Evolutionary conservation across 352 stramenopile species (phyloP).

Genomic region (Pythium aquatile): DNA sequence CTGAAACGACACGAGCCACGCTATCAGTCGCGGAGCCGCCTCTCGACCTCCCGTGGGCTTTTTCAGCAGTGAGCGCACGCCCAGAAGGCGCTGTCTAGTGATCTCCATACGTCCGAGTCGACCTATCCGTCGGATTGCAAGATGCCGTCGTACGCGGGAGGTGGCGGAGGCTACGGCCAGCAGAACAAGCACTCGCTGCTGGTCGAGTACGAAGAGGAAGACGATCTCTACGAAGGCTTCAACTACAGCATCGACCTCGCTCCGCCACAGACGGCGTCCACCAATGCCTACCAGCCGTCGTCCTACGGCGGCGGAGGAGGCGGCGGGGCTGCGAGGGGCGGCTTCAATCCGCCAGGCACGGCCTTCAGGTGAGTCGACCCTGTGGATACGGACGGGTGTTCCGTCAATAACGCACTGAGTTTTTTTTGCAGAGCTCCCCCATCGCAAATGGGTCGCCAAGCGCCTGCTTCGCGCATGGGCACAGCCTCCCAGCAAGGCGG

Average conservation of each 20-base stretch:
- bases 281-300: slow-evolving; percentile 50
- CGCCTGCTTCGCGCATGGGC: slow-evolving; percentile 57
- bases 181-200: slow-evolving; percentile 54
- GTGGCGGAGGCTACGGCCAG: slow-evolving; percentile 46
- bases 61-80: background rate
- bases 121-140: background rate
- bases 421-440: slow-evolving; percentile 43
- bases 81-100: background rate
- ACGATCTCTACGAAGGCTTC: slow-evolving; percentile 90
- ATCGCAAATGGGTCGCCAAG: slow-evolving; percentile 74
- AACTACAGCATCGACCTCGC: slow-evolving; percentile 87
- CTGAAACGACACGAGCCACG: slow-evolving; percentile 4
- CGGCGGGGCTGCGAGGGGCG: slow-evolving; percentile 46
- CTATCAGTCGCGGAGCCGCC: background rate
- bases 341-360: slow-evolving; percentile 67
- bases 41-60: background rate
- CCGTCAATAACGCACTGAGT: background rate
- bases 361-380: slow-evolving; percentile 52
- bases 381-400: slow-evolving; percentile 3
- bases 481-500: slow-evolving; percentile 49
- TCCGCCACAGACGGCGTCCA: slow-evolving; percentile 64
- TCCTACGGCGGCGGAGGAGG: slow-evolving; percentile 48
- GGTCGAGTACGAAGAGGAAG: slow-evolving; percentile 77
- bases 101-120: background rate
- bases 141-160: slow-evolving; percentile 30